Percentiles rank a stretch among this genome's conserved stretches.
These are phyloP conservation scores for Parastagonospora avenae DNA, from an alignment of 2,329 filamentous ascomycete species.

Conservation along the genomic window DNA sequence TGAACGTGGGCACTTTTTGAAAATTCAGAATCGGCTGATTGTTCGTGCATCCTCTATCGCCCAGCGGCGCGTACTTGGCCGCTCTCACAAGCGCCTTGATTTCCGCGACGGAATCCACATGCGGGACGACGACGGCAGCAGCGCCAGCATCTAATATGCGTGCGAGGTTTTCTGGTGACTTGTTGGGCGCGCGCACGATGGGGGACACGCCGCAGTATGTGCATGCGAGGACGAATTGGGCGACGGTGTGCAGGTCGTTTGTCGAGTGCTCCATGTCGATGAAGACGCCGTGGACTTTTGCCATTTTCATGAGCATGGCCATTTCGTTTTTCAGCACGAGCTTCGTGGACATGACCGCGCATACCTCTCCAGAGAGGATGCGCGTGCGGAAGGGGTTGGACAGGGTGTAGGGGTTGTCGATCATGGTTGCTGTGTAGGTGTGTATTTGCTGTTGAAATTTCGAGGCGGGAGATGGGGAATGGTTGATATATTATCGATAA, in stretches of 20 bases:
- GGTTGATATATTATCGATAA: too few relatives aligned
- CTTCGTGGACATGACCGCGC: constrained; percentile 38
- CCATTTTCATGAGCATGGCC: constrained; percentile 48
- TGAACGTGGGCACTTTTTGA: constrained; percentile 37
- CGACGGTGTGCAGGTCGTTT: constrained; percentile 41
- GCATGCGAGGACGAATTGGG: constrained; percentile 48
- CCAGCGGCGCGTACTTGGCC: constrained; percentile 48
- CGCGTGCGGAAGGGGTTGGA: constrained; percentile 37
- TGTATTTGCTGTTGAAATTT: too few relatives aligned
- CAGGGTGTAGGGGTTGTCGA: constrained; percentile 10
- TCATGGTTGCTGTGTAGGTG: too few relatives aligned
- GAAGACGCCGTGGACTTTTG: constrained; percentile 50
- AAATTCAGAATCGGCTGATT: constrained; percentile 47
- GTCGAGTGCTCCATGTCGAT: constrained; percentile 55
- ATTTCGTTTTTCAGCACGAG: constrained; percentile 45
- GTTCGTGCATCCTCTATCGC: constrained; percentile 44
- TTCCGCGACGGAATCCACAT: constrained; percentile 47
- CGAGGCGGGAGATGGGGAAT: too few relatives aligned
- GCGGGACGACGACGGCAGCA: constrained; percentile 50
- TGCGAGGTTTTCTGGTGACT: constrained; percentile 47
- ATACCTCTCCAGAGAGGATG: constrained; percentile 35
- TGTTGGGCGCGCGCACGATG: constrained; percentile 50
- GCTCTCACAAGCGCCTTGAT: constrained; percentile 44
- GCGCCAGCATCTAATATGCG: constrained; percentile 51
- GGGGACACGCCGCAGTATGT: constrained; percentile 49